phyloP scores from a whole-genome alignment of 176 grass and related monocot species.

The Oryza glaberrima region DNA sequence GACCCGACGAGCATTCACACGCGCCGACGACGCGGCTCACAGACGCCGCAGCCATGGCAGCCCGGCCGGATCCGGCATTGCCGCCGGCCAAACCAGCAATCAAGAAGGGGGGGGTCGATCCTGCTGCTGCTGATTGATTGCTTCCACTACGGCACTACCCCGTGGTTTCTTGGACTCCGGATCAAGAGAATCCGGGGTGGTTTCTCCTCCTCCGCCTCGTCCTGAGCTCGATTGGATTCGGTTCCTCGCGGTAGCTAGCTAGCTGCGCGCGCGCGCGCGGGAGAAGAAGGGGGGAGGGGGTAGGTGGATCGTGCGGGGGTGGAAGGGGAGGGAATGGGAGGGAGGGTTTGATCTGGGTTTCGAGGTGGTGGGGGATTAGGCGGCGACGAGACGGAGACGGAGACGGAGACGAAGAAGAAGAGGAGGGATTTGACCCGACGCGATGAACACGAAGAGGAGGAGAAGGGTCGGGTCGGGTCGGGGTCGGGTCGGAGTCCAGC shows the following conservation, averaged over 20 bases:
- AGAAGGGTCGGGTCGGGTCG: constrained; percentile 1
- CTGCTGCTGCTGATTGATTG: no score
- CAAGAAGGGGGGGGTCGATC: not conserved
- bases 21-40: constrained; percentile 35
- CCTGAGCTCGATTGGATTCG: not conserved
- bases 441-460: constrained; percentile 2
- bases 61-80: constrained; percentile 79
- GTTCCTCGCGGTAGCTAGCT: not conserved
- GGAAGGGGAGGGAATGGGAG: not conserved
- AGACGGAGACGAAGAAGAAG: not conserved
- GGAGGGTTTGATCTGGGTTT: constrained; percentile 42
- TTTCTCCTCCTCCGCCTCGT: no score
- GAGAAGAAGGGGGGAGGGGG: not conserved
- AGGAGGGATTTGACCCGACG: constrained; percentile 48
- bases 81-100: not conserved
- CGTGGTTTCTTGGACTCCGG: not conserved
- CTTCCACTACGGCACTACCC: no score
- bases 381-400: not conserved
- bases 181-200: constrained; percentile 19
- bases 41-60: constrained; percentile 33
- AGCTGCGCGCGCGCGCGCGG: not conserved
- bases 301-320: not conserved
- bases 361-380: constrained; percentile 22
- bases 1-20: constrained; percentile 29
- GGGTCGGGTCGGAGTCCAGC: not conserved